Base-by-base conservation (phyloP, 306 rosid genomes). In the Sechiopsis laciniata region DNA sequence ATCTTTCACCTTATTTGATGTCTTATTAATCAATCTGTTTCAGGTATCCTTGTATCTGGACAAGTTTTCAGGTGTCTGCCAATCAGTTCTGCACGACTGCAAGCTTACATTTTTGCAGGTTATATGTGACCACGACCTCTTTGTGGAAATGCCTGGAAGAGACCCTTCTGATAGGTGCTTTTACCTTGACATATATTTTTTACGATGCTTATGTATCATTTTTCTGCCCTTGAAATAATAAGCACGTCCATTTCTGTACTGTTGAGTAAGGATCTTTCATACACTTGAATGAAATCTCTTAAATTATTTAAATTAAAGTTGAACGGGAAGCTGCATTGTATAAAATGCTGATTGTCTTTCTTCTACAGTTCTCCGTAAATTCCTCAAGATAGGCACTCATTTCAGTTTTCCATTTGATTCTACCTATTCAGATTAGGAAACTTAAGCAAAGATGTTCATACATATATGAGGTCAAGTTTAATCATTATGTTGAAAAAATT, bases 81-180 rank as follows among this genome's bases (percentile, higher is more conserved):
- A 90, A 82, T 77, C 89, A 2, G 91, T 91, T 76, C 94, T 94
- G 81, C 98, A 94, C 54, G 98, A 94, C 72, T 89, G 98, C 91
- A 94, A 90, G 82, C 98, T 94, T 76, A 84, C 97, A 70, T 91
- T 89, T 84, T 81, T 94, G 72, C 98, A 91, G 83, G 87, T 94
- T 72, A 73, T 91, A 77, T 94, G 97, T 63, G 98, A 94, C 79
- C 98, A 94, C 17, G 98, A 94, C 84, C 97, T 94, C 63, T 94
- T 94, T 82, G 95, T 94, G 74, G 98, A 94, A 89, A 94, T 94
- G 98, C 98, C 98, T 69, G 98, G 98, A 26, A 87, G 98, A 84
- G 98, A 94, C 79, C 97, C 98, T 78, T 94, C 98, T 75, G 98
- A 94, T 79, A 94, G 98, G 98, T 94, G 85, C 73, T 60, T 71